Evolutionary conservation across 345 rosid genomes (phyloP).

Genomic region (Ceriops tagal): DNA sequence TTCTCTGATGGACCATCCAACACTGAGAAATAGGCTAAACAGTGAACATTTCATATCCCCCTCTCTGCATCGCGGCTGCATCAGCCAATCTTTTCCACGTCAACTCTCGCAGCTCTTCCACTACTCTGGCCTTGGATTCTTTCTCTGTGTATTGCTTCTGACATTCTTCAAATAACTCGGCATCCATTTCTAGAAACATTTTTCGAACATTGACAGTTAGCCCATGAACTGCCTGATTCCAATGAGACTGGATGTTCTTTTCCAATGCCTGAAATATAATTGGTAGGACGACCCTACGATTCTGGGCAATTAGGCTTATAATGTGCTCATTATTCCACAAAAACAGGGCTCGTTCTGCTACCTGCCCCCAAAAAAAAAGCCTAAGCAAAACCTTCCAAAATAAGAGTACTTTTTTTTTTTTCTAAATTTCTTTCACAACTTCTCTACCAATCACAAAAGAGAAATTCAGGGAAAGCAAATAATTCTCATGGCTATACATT

Average conservation of each 20-base stretch:
- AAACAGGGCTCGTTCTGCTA: conserved; percentile 84
- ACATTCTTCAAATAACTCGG: conserved; percentile 72
- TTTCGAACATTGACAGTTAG: conserved; percentile 65
- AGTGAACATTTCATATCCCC: conserved; percentile 46
- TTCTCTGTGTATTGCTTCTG: conserved; percentile 63
- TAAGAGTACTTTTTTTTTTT: not conserved
- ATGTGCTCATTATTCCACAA: conserved; percentile 93
- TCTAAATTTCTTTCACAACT: too few relatives aligned
- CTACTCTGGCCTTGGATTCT: conserved; percentile 48
- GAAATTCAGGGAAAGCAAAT: not conserved
- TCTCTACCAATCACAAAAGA: not conserved
- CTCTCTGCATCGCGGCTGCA: conserved; percentile 47
- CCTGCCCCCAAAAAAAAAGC: conserved; percentile 38
- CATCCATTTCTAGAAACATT: conserved; percentile 88
- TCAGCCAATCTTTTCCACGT: conserved; percentile 79
- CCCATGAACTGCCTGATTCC: conserved; percentile 91
- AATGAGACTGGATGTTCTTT: conserved; percentile 66
- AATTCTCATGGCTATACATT: too few relatives aligned
- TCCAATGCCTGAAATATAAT: conserved; percentile 70
- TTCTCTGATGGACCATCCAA: conserved; percentile 9
- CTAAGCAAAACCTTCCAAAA: conserved; percentile 12
- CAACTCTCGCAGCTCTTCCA: conserved; percentile 63
- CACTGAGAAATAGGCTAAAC: conserved; percentile 27
- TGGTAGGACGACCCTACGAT: conserved; percentile 57
- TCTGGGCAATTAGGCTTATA: conserved; percentile 67